Conservation (phyloP, 2,329 filamentous ascomycete genomes). For the Coniochaeta ligniaria region DNA sequence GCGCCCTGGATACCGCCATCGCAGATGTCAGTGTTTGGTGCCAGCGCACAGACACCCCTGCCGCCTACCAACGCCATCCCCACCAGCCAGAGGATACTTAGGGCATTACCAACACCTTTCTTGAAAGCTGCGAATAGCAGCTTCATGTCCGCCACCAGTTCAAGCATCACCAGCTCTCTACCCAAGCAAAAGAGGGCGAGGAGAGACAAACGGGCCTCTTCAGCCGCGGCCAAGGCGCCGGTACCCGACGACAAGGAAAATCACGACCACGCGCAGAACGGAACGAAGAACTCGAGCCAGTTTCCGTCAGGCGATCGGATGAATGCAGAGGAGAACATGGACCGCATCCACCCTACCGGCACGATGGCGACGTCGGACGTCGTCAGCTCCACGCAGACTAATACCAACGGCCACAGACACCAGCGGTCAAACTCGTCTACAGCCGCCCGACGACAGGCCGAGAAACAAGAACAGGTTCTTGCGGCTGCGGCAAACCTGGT, state of each 20-base stretch:
- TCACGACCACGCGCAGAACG: slow-evolving; percentile 18
- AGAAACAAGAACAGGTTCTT: slow-evolving; percentile 23
- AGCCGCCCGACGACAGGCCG: slow-evolving; percentile 10
- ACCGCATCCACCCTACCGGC: slow-evolving; percentile 31
- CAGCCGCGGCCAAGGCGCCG: slow-evolving; percentile 14
- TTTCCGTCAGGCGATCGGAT: slow-evolving; percentile 9
- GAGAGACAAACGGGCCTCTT: slow-evolving; percentile 19
- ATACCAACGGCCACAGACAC: slow-evolving; percentile 13
- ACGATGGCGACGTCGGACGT: slow-evolving; percentile 6
- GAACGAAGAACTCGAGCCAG: slow-evolving; percentile 12
- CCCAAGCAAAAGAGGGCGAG: slow-evolving; percentile 58
- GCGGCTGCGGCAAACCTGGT: slow-evolving; percentile 39
- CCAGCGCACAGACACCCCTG: slow-evolving; percentile 56
- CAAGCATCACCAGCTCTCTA: slow-evolving; percentile 71
- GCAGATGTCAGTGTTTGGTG: slow-evolving; percentile 74
- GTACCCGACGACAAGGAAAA: slow-evolving; percentile 44
- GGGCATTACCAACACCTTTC: slow-evolving; percentile 82
- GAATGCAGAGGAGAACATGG: slow-evolving; percentile 36
- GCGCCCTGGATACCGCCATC: slow-evolving; percentile 97
- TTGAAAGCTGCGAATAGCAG: slow-evolving; percentile 92
- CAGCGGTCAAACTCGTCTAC: slow-evolving; percentile 14
- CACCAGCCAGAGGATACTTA: slow-evolving; percentile 82
- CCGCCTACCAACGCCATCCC: slow-evolving; percentile 82
- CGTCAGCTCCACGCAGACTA: slow-evolving; percentile 8
- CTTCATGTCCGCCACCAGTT: slow-evolving; percentile 88